Base-by-base conservation (phyloP, 176 grass and related monocot species). In the Carex cristatella region DNA sequence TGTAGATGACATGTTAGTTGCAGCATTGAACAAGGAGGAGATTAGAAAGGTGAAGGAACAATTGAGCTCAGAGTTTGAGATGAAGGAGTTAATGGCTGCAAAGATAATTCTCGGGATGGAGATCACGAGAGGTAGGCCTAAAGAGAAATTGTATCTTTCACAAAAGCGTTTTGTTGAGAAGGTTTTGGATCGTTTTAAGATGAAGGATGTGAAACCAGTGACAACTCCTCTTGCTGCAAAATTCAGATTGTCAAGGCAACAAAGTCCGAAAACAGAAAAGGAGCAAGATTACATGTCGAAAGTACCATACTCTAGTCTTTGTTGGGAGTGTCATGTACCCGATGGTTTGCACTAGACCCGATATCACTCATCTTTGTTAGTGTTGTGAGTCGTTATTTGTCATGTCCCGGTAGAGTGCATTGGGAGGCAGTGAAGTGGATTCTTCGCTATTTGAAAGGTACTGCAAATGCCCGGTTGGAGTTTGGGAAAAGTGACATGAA, bases 401-500 rank as follows among this genome's bases (percentile, higher is more conserved):
- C 58, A 1, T 61, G 58, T 61, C 58, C 58, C 9, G 16, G 58
- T 5, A 61, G 9, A 19, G 15, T 61, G 58, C 58, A 61, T 61
- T 61, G 58, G 58, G 58, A 61, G 58, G 58, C 58, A 11, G 78
- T 81, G 31, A 31, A 81, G 5, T 81, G 53, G 54, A 61, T 81
- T 61, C 61, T 81, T 11, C 42, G 19, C 16, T 61, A 81, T 61
- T 10, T 81, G 3, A 56, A 48, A 83, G 65, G 31, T 1, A 48
- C 85, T 49, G 14, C 51, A 73, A 4, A 83, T 82, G 32, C 28
- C 62, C 51, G 4, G 63, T 84, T 87, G 38, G 51, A 74, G 64
- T 74, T 82, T 81, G 48, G 85, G 0, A 83, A 51, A 54, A 38
- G 35, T 27, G 5, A 42, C 12, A 7, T 13, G 1, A 31, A 40